Evolutionary conservation across 306 rosid genomes (phyloP), one percentile per base, ranked within the genome.

Genomic region (Parietaria judaica): DNA sequence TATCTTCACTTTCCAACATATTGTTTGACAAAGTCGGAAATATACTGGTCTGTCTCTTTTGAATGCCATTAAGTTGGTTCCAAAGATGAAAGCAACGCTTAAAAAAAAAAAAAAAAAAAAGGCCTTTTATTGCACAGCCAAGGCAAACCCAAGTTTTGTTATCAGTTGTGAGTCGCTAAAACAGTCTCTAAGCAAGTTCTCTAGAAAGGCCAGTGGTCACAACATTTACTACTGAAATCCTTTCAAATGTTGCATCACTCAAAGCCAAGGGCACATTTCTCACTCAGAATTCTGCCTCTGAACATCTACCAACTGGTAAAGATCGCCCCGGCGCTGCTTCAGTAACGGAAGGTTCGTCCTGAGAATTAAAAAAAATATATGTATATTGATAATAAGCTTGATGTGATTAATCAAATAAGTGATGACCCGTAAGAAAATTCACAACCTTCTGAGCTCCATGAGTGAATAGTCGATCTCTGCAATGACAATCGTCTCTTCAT

Each of bases 281-380:
- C 76, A 87, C 59, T 71, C 63, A 47, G 95, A 80, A 67, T 80
- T 78, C 79, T 79, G 67, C 80, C 97, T 84, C 75, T 82, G 83
- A 70, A 81, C 67, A 83, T 94, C 99, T 36, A 82, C 94, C 82
- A 92, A 73, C 77, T 88, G 97, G 84, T 92, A 92, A 61, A 92
- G 94, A 78, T 92, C 99, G 23, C 99, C 99, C 36, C 99, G 86
- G 44, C 82, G 80, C 71, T 92, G 99, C 79, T 84, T 88, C 59
- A 70, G 83, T 56, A 92, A 58, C 11, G 99, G 96, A 51, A 92
- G 88, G 64, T 48, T 86, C 55, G 88, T 70, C 94, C 99, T 92
- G 83, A 68, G 61, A 67, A 49, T 74, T 68, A 64, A 68, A 61
- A 62, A 15, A 49, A 62, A 8, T 70, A 51, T 12, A n/a, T 5